Evolutionary conservation across 1,284 basidiomycete genomes (phyloP), one percentile per base, ranked within the genome.

Genomic region (Ganoderma leucocontextum): DNA sequence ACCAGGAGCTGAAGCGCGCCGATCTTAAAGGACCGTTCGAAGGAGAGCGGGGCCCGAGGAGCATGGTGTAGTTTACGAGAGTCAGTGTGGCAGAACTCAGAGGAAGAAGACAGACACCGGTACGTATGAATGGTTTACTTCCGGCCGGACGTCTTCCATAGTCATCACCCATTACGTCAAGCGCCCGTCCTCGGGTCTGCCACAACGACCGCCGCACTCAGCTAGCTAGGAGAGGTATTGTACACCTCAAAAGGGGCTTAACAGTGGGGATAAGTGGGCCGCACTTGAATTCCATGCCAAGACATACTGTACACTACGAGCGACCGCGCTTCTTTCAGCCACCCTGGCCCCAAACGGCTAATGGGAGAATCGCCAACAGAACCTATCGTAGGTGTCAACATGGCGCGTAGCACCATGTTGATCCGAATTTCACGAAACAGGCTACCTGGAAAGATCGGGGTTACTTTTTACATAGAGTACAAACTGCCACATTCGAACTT

Each of bases 401-500:
- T 29, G 29, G 29, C 2, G 29, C 29, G 29, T 1, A 13, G 29
- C 35, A 22, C 10, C 22, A 58, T 7, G n/a, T 39, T 29, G 17
- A 13, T 59, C 38, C 5, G 22, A 25, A 42, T 4, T 36, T n/a
- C 36, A 42, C 25, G 2, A 25, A 22, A 60, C 2, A 41, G 25
- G n/a, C 38, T 22, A 38, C 22, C 22, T 38, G 58, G 35, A 8
- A 5, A 33, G 29, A 35, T 25, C 2, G 38, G 13, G 39, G 52
- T 57, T 68, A 67, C 69, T 57, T 61, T 67, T 68, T 70, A 68
- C 66, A 70, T 44, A 25, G 39, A 19, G 58, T 70, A 70, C 69
- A 70, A 25, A 61, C 61, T 63, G 59, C 69, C 41, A 38, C 52
- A 58, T 38, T 59, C 25, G 25, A 53, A 12, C 49, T 53, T 62